Evolutionary conservation across 257 asterid species (phyloP).

Genomic region (Echites panduratus): DNA sequence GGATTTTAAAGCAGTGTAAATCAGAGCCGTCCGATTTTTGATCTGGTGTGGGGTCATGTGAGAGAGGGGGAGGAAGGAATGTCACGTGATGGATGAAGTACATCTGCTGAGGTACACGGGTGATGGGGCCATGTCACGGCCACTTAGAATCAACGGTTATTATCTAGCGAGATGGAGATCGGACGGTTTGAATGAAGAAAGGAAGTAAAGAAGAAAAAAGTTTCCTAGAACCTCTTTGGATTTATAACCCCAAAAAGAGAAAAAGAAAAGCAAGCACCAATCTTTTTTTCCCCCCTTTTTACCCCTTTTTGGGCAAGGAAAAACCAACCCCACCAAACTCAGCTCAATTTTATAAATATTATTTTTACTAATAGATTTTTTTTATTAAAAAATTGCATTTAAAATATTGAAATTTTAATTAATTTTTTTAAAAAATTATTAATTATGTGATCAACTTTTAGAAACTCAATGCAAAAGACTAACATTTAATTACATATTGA

Average conservation of each 20-base stretch:
- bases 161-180: background rate
- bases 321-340: background rate
- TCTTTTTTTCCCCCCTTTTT: background rate
- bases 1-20: background rate
- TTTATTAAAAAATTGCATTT: background rate
- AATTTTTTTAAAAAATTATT: too few relatives aligned
- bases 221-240: background rate
- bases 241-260: background rate
- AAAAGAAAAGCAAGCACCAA: background rate
- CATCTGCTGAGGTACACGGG: background rate
- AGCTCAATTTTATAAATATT: background rate
- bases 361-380: too few relatives aligned
- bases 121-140: background rate
- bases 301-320: too few relatives aligned
- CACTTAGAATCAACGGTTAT: background rate
- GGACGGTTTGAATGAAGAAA: background rate
- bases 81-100: constrained; percentile 2
- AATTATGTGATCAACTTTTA: too few relatives aligned
- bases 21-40: background rate
- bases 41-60: background rate
- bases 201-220: too few relatives aligned
- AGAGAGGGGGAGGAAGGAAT: background rate
- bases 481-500: too few relatives aligned
- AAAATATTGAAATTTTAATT: too few relatives aligned
- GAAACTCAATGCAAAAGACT: too few relatives aligned